These are phyloP conservation scores for Trichaptum fuscoviolaceum DNA, from an alignment of 768 basidiomycete species.

Conservation along the genomic window DNA sequence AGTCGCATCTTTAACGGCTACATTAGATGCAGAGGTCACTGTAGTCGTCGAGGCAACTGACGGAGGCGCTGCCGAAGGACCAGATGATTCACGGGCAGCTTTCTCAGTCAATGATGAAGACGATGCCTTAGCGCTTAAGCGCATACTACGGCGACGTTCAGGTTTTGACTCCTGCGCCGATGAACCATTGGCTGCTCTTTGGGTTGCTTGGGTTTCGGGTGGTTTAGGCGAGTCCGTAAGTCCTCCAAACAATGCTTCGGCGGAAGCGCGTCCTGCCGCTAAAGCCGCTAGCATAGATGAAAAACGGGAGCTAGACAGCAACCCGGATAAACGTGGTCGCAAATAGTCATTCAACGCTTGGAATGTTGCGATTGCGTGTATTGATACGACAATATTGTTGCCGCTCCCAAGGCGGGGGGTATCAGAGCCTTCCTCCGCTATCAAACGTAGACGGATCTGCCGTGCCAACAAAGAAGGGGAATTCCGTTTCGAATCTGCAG, in stretches of 20 bases:
- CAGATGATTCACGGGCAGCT: conserved; percentile 14
- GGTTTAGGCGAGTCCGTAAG: conserved; percentile 12
- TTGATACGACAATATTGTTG: conserved; percentile 92
- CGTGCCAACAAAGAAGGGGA: conserved; percentile 90
- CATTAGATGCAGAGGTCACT: conserved; percentile 20
- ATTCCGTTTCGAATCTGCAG: conserved; percentile 79
- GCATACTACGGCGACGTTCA: conserved; percentile 72
- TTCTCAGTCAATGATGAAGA: conserved; percentile 7
- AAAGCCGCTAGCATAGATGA: conserved; percentile 91
- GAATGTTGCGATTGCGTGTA: conserved; percentile 97
- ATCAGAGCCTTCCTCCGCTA: conserved; percentile 87
- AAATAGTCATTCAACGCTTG: conserved; percentile 96
- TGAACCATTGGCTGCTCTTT: conserved; percentile 31
- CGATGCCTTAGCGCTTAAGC: conserved; percentile 64
- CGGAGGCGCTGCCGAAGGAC: conserved; percentile 10
- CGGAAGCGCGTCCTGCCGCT: conserved; percentile 40
- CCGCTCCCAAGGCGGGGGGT: conserved; percentile 64
- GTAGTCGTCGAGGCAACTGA: conserved; percentile 6
- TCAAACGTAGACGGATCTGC: conserved; percentile 81
- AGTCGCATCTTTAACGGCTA: conserved; percentile 13
- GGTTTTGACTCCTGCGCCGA: conserved; percentile 22
- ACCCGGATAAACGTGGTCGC: conserved; percentile 79
- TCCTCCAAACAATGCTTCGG: conserved; percentile 17
- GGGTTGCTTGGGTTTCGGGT: conserved; percentile 26
- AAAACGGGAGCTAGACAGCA: conserved; percentile 56